phyloP scores from a whole-genome alignment of 1,284 basidiomycete genomes.

The Takashimella tepidaria region DNA sequence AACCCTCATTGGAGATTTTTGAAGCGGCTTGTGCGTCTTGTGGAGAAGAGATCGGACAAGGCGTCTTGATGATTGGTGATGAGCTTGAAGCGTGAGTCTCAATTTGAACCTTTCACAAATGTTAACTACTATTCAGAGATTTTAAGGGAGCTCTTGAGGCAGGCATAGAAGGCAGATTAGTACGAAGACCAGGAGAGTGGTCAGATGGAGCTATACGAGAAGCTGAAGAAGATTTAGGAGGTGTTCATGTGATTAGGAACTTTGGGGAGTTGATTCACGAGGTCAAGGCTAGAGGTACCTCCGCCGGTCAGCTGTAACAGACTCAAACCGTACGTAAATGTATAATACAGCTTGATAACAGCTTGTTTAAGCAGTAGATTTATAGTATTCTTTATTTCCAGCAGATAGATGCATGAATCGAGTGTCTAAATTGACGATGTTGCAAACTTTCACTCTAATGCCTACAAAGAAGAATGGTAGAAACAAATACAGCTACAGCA shows the following conservation, averaged over 20 bases:
- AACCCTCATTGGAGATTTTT: slow-evolving; percentile 40
- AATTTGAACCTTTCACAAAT: not conserved
- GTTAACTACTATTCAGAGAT: slow-evolving; percentile 29
- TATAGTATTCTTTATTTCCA: no score
- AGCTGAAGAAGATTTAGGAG: slow-evolving; percentile 29
- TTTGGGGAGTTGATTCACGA: slow-evolving; percentile 34
- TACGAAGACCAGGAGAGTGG: slow-evolving; percentile 41
- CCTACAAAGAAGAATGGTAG: no score
- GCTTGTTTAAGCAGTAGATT: no score
- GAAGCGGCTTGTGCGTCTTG: slow-evolving; percentile 29
- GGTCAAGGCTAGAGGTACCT: slow-evolving; percentile 3
- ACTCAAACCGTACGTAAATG: no score
- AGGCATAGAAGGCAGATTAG: slow-evolving; percentile 38
- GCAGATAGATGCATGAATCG: no score
- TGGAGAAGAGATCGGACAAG: slow-evolving; percentile 23
- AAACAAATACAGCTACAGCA: no score
- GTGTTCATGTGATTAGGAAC: slow-evolving; percentile 23
- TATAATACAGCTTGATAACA: no score
- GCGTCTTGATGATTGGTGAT: slow-evolving; percentile 47
- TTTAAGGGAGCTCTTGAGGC: slow-evolving; percentile 35
- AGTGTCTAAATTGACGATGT: no score
- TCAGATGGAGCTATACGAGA: slow-evolving; percentile 41
- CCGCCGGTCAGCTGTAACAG: no score
- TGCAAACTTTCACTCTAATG: no score
- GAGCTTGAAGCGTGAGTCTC: slow-evolving; percentile 45